phyloP scores from a whole-genome alignment of 108 stramenopile species.

The Tribonema minus region DNA sequence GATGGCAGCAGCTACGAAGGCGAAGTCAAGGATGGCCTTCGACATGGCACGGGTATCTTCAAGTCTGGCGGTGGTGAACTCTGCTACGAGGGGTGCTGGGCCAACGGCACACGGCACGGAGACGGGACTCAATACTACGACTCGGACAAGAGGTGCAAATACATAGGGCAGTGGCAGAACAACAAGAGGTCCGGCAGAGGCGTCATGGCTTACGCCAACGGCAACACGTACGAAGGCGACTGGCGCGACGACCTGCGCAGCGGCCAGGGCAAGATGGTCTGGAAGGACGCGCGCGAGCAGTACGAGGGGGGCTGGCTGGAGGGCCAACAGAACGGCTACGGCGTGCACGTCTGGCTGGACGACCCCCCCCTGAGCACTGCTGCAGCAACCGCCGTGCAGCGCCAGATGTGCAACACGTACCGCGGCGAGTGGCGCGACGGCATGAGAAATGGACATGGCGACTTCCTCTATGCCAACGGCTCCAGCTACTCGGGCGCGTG shows the following conservation, averaged over 20 bases:
- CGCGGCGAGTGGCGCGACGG: slow-evolving; percentile 36
- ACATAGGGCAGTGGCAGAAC: slow-evolving; percentile 29
- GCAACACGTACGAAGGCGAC: slow-evolving; percentile 39
- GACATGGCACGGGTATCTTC: slow-evolving; percentile 10
- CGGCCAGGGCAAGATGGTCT: slow-evolving; percentile 34
- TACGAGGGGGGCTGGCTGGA: slow-evolving; percentile 35
- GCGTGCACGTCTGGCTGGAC: slow-evolving; percentile 46
- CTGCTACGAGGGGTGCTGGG: slow-evolving; percentile 28
- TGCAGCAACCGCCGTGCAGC: not conserved
- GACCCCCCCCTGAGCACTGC: not conserved
- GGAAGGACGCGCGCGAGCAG: slow-evolving; percentile 14
- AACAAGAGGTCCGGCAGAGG: slow-evolving; percentile 29
- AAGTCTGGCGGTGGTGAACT: not conserved
- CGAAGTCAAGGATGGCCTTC: slow-evolving; percentile 3
- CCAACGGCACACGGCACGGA: slow-evolving; percentile 29
- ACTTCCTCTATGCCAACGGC: slow-evolving; percentile 44
- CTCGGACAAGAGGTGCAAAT: not conserved
- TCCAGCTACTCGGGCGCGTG: slow-evolving; percentile 31
- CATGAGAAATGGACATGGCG: slow-evolving; percentile 34
- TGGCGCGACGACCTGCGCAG: slow-evolving; percentile 22
- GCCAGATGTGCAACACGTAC: slow-evolving; percentile 49
- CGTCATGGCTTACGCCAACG: slow-evolving; percentile 14
- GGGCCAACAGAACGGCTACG: slow-evolving; percentile 35
- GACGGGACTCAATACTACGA: slow-evolving; percentile 15
- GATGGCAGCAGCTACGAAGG: slow-evolving; percentile 36